Percentiles rank a stretch among this genome's conserved stretches.
Evolutionary conservation across 768 basidiomycete species (phyloP).

Genomic region (Boletus pseudo-olivaceus): DNA sequence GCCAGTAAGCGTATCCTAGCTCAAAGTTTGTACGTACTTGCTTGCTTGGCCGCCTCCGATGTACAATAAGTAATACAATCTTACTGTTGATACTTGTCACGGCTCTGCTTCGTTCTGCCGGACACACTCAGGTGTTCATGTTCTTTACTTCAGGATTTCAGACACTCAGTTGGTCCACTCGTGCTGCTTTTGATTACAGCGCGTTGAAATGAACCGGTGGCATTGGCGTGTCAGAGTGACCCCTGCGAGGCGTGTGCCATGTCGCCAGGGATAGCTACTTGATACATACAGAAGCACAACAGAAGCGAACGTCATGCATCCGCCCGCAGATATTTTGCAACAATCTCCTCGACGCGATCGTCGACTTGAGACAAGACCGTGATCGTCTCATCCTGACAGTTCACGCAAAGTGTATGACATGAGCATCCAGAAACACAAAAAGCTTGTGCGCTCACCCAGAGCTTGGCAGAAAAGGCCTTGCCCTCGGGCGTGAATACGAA

Average conservation of each 20-base stretch:
- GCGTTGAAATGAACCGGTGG: background rate
- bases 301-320: background rate
- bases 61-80: conserved; percentile 19
- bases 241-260: background rate
- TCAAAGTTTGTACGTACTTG: background rate
- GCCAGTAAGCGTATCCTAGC: conserved; percentile 3
- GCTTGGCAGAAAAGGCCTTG: conserved; percentile 17
- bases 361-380: conserved; percentile 13
- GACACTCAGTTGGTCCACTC: background rate
- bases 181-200: no score
- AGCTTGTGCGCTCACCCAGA: conserved; percentile 26
- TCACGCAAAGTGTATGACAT: background rate
- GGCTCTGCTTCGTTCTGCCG: background rate
- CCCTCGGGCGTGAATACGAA: conserved; percentile 29
- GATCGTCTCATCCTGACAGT: conserved; percentile 14
- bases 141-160: background rate
- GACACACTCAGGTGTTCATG: background rate
- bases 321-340: conserved; percentile 7
- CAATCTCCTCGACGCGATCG: conserved; percentile 15
- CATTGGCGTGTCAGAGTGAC: background rate
- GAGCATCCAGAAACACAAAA: background rate
- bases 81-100: background rate
- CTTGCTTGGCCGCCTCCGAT: conserved; percentile 6
- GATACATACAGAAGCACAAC: no score
- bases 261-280: background rate